Evolutionary conservation across 129 eudicot species (phyloP), one percentile per base, ranked within the genome.

Genomic region (Deinandra increscens): DNA sequence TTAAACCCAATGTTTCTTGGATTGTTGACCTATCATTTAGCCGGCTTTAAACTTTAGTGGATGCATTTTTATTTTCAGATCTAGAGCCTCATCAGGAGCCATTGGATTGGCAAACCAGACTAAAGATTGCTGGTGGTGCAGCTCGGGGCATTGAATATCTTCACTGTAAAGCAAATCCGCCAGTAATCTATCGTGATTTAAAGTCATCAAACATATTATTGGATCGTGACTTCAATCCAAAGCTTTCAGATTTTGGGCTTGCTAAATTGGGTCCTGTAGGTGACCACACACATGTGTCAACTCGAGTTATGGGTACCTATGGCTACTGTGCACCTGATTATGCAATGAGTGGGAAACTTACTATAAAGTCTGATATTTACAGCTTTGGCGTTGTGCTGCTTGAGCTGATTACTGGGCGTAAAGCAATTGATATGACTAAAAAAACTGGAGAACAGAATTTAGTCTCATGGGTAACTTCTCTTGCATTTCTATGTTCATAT

Each of bases 281-380:
- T 49, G 97, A 91, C 73, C 86, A 88, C 45, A 85, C 96, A 49
- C 97, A 91, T 60, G 97, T 91, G 55, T 91, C 97, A 9, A 91
- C 97, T 10, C 81, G 97, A 65, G 96, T 91, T 11, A 91, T 91
- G 97, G 97, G 97, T 29, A 92, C 98, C 15, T 92, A 92, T 34
- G 98, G 98, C 11, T 92, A 92, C 67, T 92, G 98, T 70, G 98
- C 98, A 12, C 98, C 98, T 0, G 98, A 92, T 31, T 92, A 92
- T 66, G 96, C 95, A 37, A 79, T 82, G 95, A 92, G 95, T 45
- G 98, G 98, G 29, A 84, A 83, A 78, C 79, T 92, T 53, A 86
- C 95, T n/a, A 23, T 84, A 36, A 92, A 92, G 65, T 92, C 98
- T 13, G 98, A 92, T 60, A 92, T 92, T 11, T 92, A 86, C 55